These are phyloP conservation scores for Pachysandra terminalis DNA, from an alignment of 164 flowering plant genomes.

Conservation along the genomic window DNA sequence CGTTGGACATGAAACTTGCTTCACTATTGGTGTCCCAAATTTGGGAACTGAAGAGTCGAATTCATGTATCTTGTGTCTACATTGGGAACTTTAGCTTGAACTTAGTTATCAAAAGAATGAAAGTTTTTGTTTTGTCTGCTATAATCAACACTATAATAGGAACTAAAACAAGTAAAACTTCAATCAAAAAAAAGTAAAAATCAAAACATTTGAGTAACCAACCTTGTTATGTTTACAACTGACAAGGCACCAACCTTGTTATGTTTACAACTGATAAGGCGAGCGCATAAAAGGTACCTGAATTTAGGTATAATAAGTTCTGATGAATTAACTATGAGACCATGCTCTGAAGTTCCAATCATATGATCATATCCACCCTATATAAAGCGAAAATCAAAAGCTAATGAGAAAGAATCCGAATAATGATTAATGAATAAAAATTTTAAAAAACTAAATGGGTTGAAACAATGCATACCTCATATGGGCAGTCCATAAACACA, in stretches of 20 bases:
- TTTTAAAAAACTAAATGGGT: neutral
- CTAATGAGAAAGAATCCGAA: neutral
- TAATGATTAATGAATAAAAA: neutral
- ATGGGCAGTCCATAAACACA: conserved; percentile 63
- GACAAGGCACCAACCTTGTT: neutral
- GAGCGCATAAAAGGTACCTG: conserved; percentile 42
- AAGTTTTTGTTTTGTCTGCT: neutral
- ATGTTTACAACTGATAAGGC: neutral
- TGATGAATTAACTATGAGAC: conserved; percentile 60
- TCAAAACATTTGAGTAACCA: neutral
- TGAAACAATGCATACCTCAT: conserved; percentile 46
- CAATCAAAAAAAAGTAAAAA: neutral
- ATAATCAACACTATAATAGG: too few species aligned
- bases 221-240: conserved; percentile 1
- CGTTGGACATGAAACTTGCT: too few species aligned
- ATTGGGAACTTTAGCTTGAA: neutral
- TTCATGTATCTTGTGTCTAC: too few species aligned
- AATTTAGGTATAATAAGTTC: conserved; percentile 69
- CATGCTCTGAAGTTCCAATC: conserved; percentile 98
- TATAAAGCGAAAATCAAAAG: conserved; percentile 11
- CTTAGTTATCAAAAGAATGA: neutral
- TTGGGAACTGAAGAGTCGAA: too few species aligned
- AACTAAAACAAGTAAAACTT: neutral
- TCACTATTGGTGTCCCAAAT: too few species aligned
- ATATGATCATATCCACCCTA: conserved; percentile 87